Evolutionary conservation across 306 rosid genomes (phyloP), one percentile per base, ranked within the genome.

Genomic region (Nissolia schottii): DNA sequence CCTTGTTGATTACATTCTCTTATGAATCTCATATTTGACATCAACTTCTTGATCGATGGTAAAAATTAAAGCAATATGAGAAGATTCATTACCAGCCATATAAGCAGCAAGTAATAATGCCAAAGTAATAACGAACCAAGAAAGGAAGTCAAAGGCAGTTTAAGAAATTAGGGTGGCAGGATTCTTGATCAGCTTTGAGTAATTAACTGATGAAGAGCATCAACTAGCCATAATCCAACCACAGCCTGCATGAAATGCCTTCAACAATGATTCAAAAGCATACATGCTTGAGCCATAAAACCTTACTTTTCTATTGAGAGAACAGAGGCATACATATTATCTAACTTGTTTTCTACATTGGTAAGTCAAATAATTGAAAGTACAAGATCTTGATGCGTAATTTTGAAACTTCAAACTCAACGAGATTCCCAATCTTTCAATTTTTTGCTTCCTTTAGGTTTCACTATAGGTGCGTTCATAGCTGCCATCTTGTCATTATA

Each of bases 401-500:
- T 19, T 71, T 29, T 19, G 19, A 27, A 46, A 43, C 61, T 48
- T 22, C 55, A 46, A 49, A 49, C 62, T 90, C 91, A 88, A 23
- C 84, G 84, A 80, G 89, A 58, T 64, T 91, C 94, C 96, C 90
- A 87, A 67, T 91, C 89, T 82, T 91, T 94, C 89, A 94, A 68
- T 65, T 94, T 94, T 82, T 70, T 91, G 92, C 97, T 94, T 71
- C 98, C 98, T 82, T 88, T 89, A 59, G 98, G 97, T 76, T 87
- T 94, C 0, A 78, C 22, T 15, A 94, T 83, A 23, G 95, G 82
- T 0, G 87, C 85, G 18, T 94, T 85, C 89, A 94, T 81, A 54
- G 96, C 98, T 7, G 97, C 98, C 98, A 94, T 94, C 83, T 88
- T 94, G 13, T 87, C 92, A 19, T 87, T 87, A 76, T 94, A 94